Conservation (phyloP, 2,329 filamentous ascomycete genomes). For the Ambrosiella cleistominuta region DNA sequence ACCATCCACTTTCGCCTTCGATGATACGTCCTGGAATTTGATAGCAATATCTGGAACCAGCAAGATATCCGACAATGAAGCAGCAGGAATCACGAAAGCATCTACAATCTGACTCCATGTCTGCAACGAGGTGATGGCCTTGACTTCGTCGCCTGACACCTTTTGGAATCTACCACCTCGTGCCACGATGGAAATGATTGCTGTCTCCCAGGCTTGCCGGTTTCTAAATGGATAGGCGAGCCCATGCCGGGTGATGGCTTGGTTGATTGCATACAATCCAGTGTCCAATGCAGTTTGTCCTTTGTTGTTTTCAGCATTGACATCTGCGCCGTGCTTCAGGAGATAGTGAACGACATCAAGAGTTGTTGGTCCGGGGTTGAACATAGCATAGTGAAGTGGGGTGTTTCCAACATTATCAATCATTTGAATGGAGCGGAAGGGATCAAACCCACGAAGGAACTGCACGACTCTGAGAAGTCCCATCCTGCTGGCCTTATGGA, state of each 20-base stretch:
- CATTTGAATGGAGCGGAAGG: not conserved
- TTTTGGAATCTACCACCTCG: constrained; percentile 3
- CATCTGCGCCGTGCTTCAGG: not conserved
- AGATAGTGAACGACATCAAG: not conserved
- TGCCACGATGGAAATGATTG: not conserved
- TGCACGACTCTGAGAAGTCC: not conserved
- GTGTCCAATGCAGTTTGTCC: constrained; percentile 9
- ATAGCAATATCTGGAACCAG: too few relatives aligned
- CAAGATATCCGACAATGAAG: not conserved
- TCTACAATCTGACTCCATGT: not conserved
- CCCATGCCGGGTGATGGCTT: not conserved
- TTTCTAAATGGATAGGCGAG: not conserved
- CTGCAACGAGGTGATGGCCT: not conserved
- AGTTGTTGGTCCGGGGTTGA: not conserved
- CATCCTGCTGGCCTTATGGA: constrained; percentile 7
- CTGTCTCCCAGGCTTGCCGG: not conserved
- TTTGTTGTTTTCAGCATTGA: constrained; percentile 1
- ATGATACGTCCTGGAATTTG: too few relatives aligned
- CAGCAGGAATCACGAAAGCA: not conserved
- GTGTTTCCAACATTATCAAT: not conserved
- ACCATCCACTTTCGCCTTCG: too few relatives aligned
- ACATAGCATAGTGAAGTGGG: constrained; percentile 2
- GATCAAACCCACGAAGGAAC: not conserved
- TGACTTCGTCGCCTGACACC: not conserved
- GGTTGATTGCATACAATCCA: not conserved